phyloP scores from a whole-genome alignment of 2,329 filamentous ascomycete species.

The Zasmidium cellare region DNA sequence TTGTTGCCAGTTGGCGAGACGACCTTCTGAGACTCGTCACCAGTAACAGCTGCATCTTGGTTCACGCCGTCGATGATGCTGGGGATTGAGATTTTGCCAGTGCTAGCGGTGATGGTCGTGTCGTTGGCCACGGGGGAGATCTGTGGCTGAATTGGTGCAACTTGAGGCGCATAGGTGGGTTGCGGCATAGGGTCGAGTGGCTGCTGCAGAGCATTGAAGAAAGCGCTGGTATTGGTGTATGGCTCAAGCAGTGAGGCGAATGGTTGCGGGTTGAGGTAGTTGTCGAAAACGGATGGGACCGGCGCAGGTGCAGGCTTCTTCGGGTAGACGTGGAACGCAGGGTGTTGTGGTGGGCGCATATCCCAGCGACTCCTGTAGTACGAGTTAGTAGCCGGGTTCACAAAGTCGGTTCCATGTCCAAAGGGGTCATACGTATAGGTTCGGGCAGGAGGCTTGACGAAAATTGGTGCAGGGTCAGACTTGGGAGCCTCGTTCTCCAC shows the following conservation, averaged over 20 bases:
- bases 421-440: constrained; percentile 19
- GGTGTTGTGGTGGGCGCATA: constrained; percentile 8
- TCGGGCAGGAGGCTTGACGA: not conserved
- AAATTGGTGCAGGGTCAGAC: not conserved
- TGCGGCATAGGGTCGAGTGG: not conserved
- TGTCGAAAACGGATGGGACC: no score
- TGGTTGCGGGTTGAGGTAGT: not conserved
- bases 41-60: no score
- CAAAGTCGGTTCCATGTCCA: constrained; percentile 7
- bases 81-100: constrained; percentile 8
- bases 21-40: not conserved
- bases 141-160: not conserved
- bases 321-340: not conserved
- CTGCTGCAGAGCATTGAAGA: not conserved
- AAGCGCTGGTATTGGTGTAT: not conserved
- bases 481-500: not conserved
- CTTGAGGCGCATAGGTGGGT: not conserved
- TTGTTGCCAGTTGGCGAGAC: constrained; percentile 14
- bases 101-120: constrained; percentile 5
- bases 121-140: not conserved
- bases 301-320: not conserved
- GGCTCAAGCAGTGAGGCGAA: not conserved
- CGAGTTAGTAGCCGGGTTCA: constrained; percentile 22
- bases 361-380: constrained; percentile 25
- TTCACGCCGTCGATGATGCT: not conserved